Evolutionary conservation across 305 asterid species (phyloP), one percentile per base, ranked within the genome.

Genomic region (Fraxinus velutina): DNA sequence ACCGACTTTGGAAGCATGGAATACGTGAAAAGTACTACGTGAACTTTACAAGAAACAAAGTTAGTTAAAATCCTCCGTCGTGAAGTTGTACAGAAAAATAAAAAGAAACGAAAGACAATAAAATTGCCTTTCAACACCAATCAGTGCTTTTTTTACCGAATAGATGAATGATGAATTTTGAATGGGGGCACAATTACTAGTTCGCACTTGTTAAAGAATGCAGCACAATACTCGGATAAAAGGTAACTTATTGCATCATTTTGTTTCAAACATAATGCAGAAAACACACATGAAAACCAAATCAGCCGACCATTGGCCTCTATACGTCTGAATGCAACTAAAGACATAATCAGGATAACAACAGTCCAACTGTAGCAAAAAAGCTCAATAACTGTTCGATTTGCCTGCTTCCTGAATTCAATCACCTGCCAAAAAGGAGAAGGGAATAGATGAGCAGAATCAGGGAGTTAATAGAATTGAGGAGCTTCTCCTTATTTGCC

Each of bases 301-400:
- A 83, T 78, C 78, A 24, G 79, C 86, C 83, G 5, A 83, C 27
- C 44, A 32, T 8, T 6, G 85, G 85, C 76, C 78, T 78, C 72
- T 37, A 29, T 73, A 50, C 55, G 47, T 78, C 73, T 47, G 79
- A 68, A 66, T 75, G 74, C 55, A 87, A 87, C 17, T 75, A 33
- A 78, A 81, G 21, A 70, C 74, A 79, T 73, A 82, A 87, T 71
- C 37, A 30, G 64, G 42, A 55, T 17, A 32, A 68, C 60, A 87
- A 81, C 64, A 79, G 78, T 79, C 82, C 33, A 34, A 78, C 73
- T 60, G 27, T 29, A 36, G 68, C 50, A 68, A 80, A 83, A 73
- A 79, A 76, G 42, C 70, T 79, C 82, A 84, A 83, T 82, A 83
- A 84, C 82, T 5, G 78, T 85, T 81, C 50, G 82, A 81, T 73